Evolutionary conservation across 202 grass and related monocot genomes (phyloP).

Genomic region (Setaria italica): DNA sequence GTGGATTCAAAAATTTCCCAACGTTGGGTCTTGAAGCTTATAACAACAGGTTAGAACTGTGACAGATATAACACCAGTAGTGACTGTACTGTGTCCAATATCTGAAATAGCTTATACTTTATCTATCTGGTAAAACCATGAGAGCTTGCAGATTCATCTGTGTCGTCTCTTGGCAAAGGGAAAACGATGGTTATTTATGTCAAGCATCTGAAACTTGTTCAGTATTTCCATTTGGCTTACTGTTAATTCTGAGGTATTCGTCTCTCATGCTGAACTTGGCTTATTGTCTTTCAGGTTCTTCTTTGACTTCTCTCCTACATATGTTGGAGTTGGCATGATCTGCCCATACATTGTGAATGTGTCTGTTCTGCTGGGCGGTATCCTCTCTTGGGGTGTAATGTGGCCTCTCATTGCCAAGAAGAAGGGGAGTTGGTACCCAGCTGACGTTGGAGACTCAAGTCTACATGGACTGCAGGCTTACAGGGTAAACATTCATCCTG

Average conservation of each 20-base stretch:
- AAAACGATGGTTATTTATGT: constrained; percentile 21
- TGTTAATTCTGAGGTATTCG: constrained; percentile 5
- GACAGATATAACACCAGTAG: constrained; percentile 24
- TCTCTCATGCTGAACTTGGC: constrained; percentile 37
- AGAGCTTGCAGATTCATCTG: constrained; percentile 12
- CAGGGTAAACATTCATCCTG: constrained; percentile 54
- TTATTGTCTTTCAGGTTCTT: constrained; percentile 68
- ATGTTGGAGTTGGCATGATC: constrained; percentile 98
- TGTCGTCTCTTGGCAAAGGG: constrained; percentile 21
- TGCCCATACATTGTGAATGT: constrained; percentile 90
- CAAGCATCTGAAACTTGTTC: constrained; percentile 24
- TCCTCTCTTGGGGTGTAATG: constrained; percentile 94
- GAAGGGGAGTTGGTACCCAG: constrained; percentile 75
- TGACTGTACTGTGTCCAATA: constrained; percentile 21
- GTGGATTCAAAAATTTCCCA: constrained; percentile 83
- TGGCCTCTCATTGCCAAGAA: constrained; percentile 94
- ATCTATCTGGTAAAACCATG: constrained; percentile 5
- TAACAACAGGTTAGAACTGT: constrained; percentile 59
- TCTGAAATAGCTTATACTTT: constrained; percentile 17
- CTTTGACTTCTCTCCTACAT: constrained; percentile 92
- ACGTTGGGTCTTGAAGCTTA: constrained; percentile 91
- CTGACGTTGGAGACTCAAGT: constrained; percentile 40
- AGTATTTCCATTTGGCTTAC: constrained; percentile 20
- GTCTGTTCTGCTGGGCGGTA: constrained; percentile 84
- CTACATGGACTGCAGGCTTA: constrained; percentile 91